A percentile compares a stretch with the other conserved stretches of the same genome.
Conservation (phyloP, 2,329 filamentous ascomycete genomes). For the Neophaeococcomyces mojaviensis region DNA sequence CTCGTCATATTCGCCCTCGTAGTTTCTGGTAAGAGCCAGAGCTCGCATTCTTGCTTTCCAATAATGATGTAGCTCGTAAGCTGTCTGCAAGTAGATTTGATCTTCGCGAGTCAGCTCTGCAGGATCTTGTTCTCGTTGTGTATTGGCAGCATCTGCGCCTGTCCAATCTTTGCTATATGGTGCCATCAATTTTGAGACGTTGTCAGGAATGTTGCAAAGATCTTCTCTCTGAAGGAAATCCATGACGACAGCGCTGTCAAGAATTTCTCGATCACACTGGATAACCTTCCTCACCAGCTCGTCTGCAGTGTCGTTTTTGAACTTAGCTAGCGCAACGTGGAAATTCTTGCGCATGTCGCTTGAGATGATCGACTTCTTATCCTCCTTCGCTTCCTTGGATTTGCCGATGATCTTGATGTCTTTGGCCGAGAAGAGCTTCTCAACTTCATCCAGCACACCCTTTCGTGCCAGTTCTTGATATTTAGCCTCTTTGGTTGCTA, state of each 20-base stretch:
- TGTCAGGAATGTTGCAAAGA: constrained; percentile 85
- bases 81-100: constrained; percentile 88
- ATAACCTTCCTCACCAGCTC: constrained; percentile 89
- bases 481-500: constrained; percentile 86
- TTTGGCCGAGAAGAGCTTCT: constrained; percentile 95
- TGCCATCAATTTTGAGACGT: constrained; percentile 81
- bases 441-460: constrained; percentile 94
- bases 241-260: constrained; percentile 89
- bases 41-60: constrained; percentile 98
- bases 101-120: constrained; percentile 85
- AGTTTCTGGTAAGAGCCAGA: constrained; percentile 72
- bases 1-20: constrained; percentile 84
- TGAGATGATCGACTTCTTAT: constrained; percentile 96
- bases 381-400: constrained; percentile 66
- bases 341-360: constrained; percentile 82
- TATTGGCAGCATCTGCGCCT: constrained; percentile 69
- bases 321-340: constrained; percentile 90
- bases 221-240: constrained; percentile 92
- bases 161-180: constrained; percentile 97
- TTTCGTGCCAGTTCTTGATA: constrained; percentile 88
- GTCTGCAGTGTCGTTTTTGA: constrained; percentile 74
- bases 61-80: constrained; percentile 92
- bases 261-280: constrained; percentile 80
- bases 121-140: constrained; percentile 77
- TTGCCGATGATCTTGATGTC: constrained; percentile 83